Conservation (phyloP, 345 rosid genomes). For the Euphorbia pulcherrima region DNA sequence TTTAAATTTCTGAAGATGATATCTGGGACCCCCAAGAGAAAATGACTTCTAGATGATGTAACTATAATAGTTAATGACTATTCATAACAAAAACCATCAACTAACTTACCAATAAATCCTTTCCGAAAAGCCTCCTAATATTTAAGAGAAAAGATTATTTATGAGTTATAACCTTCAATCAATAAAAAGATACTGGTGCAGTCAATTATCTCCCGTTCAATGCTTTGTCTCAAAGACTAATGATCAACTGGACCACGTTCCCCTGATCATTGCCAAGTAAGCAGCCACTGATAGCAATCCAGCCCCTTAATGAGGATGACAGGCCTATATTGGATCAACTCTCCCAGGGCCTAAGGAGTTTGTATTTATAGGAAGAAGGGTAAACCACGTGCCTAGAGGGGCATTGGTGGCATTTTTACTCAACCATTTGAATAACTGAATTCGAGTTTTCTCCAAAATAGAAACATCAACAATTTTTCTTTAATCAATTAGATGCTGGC, state of each 20-base stretch:
- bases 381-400: too few species aligned
- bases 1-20: constrained; percentile 6
- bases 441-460: neutral
- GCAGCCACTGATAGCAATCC: neutral
- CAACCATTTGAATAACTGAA: too few species aligned
- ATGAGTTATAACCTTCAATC: neutral
- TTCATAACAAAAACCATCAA: neutral
- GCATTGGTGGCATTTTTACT: too few species aligned
- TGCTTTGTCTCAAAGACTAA: neutral
- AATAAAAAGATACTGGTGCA: neutral
- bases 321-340: neutral
- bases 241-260: neutral
- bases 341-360: neutral
- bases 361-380: neutral
- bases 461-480: neutral
- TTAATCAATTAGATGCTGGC: neutral
- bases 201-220: neutral
- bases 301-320: neutral
- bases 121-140: neutral
- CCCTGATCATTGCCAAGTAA: neutral
- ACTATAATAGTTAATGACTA: neutral
- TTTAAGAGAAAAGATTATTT: neutral
- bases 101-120: constrained; percentile 2
- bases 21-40: constrained; percentile 4
- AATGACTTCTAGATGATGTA: constrained; percentile 1